These are phyloP conservation scores for Paecilomyces variotii DNA, from an alignment of 2,329 filamentous ascomycete species.

Conservation along the genomic window DNA sequence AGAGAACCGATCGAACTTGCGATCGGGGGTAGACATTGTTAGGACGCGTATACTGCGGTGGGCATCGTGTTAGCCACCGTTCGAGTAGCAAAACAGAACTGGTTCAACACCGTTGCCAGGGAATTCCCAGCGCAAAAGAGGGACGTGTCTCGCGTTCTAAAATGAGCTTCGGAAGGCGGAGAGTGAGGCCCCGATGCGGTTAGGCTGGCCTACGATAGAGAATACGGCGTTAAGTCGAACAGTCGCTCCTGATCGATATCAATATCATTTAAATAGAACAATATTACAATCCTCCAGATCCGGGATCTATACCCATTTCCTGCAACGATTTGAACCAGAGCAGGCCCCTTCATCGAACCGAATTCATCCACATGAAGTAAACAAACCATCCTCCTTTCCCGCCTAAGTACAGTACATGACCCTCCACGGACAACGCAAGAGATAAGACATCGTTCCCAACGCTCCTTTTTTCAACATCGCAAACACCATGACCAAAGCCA, in stretches of 20 bases:
- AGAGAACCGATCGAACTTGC: constrained; percentile 17
- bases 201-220: neutral
- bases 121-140: neutral
- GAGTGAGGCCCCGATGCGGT: neutral
- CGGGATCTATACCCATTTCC: neutral
- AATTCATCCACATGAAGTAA: neutral
- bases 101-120: neutral
- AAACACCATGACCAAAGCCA: constrained; percentile 27
- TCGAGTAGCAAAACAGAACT: neutral
- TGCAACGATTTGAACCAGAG: neutral
- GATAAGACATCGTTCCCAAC: neutral
- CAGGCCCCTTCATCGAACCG: neutral
- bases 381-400: neutral
- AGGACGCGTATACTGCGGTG: neutral
- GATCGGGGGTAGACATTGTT: constrained; percentile 27
- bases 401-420: neutral
- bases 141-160: neutral
- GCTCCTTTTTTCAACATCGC: neutral
- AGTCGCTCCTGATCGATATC: too few species aligned
- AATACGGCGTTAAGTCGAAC: neutral
- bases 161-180: neutral
- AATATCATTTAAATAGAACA: too few species aligned
- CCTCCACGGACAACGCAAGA: neutral
- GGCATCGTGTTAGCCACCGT: neutral
- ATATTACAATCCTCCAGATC: too few species aligned